Evolutionary conservation across 805 yeast genomes (phyloP).

Genomic region (Candida ulmi): DNA sequence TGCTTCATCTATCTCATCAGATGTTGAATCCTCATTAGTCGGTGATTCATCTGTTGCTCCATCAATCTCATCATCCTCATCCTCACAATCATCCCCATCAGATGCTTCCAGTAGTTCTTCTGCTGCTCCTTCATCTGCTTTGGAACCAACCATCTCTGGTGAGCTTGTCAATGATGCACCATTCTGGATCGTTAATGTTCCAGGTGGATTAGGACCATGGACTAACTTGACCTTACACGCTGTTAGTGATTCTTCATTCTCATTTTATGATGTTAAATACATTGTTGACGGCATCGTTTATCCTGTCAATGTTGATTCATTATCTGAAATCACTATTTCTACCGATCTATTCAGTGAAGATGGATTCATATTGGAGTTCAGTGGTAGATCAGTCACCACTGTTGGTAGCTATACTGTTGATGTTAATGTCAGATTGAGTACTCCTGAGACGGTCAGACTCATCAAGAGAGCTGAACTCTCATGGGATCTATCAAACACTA

Average conservation of each 20-base stretch:
- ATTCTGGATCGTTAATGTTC: not conserved
- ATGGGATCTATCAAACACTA: constrained; percentile 6
- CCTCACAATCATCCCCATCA: too few species aligned
- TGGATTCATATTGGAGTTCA: constrained; percentile 3
- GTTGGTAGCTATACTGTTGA: constrained; percentile 3
- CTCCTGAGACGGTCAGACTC: not conserved
- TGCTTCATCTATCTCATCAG: not conserved
- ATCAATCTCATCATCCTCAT: not conserved
- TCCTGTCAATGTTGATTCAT: constrained; percentile 1
- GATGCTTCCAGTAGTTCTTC: not conserved
- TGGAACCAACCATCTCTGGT: not conserved
- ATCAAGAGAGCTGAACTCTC: constrained; percentile 8
- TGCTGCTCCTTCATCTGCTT: not conserved
- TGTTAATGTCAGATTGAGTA: constrained; percentile 1
- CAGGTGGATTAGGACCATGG: not conserved
- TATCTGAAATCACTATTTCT: not conserved
- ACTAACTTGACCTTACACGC: not conserved
- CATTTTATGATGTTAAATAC: constrained; percentile 1
- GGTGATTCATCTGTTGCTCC: not conserved
- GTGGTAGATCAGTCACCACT: constrained; percentile 1
- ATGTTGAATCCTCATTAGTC: not conserved
- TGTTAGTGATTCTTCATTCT: constrained; percentile 1
- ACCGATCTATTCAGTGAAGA: constrained; percentile 1
- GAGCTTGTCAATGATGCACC: not conserved
- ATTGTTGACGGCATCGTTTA: constrained; percentile 1